phyloP scores from a whole-genome alignment of 768 basidiomycete genomes.

The Dendrothele bispora region DNA sequence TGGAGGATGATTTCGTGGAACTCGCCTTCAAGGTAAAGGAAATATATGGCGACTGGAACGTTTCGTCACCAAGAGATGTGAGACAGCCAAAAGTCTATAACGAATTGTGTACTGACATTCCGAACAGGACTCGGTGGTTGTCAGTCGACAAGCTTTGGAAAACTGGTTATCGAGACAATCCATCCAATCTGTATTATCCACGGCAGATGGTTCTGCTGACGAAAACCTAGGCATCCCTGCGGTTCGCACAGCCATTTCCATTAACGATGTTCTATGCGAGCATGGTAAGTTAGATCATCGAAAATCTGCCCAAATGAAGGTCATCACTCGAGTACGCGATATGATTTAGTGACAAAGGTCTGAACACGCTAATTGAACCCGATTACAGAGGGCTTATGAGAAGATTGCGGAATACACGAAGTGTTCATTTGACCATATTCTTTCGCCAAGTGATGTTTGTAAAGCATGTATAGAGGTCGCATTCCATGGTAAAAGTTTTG shows the following conservation, averaged over 20 bases:
- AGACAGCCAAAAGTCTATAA: too few relatives aligned
- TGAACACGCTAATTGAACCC: not conserved
- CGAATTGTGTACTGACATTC: too few relatives aligned
- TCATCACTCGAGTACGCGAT: slow-evolving; percentile 39
- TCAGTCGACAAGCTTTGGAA: slow-evolving; percentile 60
- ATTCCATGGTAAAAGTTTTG: slow-evolving; percentile 52
- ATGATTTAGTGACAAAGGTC: slow-evolving; percentile 16
- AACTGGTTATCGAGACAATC: slow-evolving; percentile 54
- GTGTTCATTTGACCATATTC: slow-evolving; percentile 46
- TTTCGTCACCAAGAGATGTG: slow-evolving; percentile 50
- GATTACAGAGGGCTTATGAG: slow-evolving; percentile 42
- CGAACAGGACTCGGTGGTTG: slow-evolving; percentile 53
- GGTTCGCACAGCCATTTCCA: slow-evolving; percentile 21
- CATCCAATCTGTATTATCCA: slow-evolving; percentile 17
- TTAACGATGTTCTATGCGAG: slow-evolving; percentile 54
- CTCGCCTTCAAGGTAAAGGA: slow-evolving; percentile 53
- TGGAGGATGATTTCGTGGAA: slow-evolving; percentile 45
- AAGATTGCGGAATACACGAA: slow-evolving; percentile 44
- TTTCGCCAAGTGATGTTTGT: slow-evolving; percentile 58
- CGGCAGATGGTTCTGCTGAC: slow-evolving; percentile 16
- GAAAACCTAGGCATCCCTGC: slow-evolving; percentile 5
- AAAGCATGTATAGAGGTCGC: slow-evolving; percentile 50
- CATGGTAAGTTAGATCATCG: slow-evolving; percentile 65
- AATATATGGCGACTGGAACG: slow-evolving; percentile 65
- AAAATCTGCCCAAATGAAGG: slow-evolving; percentile 65